These are phyloP conservation scores for Plicaturopsis crispa DNA, from an alignment of 768 basidiomycete species.

Conservation along the genomic window DNA sequence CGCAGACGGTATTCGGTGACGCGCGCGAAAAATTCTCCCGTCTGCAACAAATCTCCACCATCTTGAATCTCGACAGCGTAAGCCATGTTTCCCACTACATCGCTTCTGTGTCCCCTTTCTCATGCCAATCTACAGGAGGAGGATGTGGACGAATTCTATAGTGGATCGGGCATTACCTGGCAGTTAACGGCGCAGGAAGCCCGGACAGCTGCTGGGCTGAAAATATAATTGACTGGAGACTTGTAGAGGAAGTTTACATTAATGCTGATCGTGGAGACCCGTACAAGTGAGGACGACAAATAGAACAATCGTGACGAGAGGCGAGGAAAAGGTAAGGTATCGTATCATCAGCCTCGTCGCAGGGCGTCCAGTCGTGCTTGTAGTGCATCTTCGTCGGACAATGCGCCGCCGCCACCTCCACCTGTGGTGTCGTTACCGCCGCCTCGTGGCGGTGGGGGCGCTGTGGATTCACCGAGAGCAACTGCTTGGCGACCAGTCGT, in stretches of 20 bases:
- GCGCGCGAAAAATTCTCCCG: constrained; percentile 88
- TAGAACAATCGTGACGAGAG: not conserved
- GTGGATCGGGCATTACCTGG: constrained; percentile 88
- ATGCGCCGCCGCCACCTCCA: constrained; percentile 29
- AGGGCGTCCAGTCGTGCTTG: constrained; percentile 92
- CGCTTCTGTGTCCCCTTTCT: constrained; percentile 5
- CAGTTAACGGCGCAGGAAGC: constrained; percentile 75
- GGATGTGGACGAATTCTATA: constrained; percentile 92
- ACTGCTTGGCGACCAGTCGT: constrained; percentile 72
- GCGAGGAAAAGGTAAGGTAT: not conserved
- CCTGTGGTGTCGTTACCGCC: constrained; percentile 27
- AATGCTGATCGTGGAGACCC: not conserved
- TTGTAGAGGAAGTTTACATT: not conserved
- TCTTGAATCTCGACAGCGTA: constrained; percentile 83
- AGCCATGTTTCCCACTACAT: constrained; percentile 17
- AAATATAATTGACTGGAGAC: constrained; percentile 24
- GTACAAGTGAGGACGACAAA: too few species aligned
- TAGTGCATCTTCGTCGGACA: constrained; percentile 83
- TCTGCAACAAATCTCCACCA: constrained; percentile 86
- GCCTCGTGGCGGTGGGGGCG: constrained; percentile 22
- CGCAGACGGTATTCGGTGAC: constrained; percentile 86
- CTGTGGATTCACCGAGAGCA: constrained; percentile 68
- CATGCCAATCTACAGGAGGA: constrained; percentile 56
- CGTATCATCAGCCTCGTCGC: constrained; percentile 46
- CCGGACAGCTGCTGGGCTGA: constrained; percentile 56